A percentile compares a stretch with the other conserved stretches of the same genome.
These are phyloP conservation scores for Gliomastix tumulicola DNA, from an alignment of 2,329 filamentous ascomycete species.

Conservation along the genomic window DNA sequence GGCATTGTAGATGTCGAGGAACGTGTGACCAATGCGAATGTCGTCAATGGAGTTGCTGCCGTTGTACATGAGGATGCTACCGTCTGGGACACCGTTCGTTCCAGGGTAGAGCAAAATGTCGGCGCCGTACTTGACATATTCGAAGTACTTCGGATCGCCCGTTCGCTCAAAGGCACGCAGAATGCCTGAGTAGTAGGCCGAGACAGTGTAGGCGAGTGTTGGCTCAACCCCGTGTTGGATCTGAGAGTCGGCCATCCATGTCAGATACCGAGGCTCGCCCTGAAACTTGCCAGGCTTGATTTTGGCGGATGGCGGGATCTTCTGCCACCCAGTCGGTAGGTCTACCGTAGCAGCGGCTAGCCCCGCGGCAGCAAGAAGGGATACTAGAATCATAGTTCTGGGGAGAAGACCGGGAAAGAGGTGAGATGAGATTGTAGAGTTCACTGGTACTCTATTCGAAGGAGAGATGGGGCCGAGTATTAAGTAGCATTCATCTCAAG, in stretches of 20 bases:
- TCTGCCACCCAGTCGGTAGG: slow-evolving; percentile 3
- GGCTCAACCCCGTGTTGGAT: slow-evolving; percentile 29
- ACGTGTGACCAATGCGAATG: slow-evolving; percentile 44
- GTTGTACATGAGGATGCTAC: slow-evolving; percentile 35
- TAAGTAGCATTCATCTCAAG: too few relatives aligned
- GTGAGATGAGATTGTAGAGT: background rate
- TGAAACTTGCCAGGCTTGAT: background rate
- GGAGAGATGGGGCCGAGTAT: too few relatives aligned
- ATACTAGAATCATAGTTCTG: background rate
- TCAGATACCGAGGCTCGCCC: background rate
- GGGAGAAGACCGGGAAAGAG: background rate
- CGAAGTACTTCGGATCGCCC: slow-evolving; percentile 30
- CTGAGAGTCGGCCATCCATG: slow-evolving; percentile 36
- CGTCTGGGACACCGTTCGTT: slow-evolving; percentile 31
- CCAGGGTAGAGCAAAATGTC: slow-evolving; percentile 33
- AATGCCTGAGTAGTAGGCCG: slow-evolving; percentile 38
- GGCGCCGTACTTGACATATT: slow-evolving; percentile 36
- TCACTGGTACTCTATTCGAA: too few relatives aligned
- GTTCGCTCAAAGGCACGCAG: slow-evolving; percentile 36
- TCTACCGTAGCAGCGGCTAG: too few relatives aligned
- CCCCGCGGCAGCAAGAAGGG: too few relatives aligned
- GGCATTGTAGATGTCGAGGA: slow-evolving; percentile 40
- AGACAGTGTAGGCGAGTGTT: slow-evolving; percentile 34
- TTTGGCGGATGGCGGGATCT: background rate
- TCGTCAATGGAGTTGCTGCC: slow-evolving; percentile 43